phyloP scores from a whole-genome alignment of 73 alveolate genomes.

The Paramecium biaurelia region DNA sequence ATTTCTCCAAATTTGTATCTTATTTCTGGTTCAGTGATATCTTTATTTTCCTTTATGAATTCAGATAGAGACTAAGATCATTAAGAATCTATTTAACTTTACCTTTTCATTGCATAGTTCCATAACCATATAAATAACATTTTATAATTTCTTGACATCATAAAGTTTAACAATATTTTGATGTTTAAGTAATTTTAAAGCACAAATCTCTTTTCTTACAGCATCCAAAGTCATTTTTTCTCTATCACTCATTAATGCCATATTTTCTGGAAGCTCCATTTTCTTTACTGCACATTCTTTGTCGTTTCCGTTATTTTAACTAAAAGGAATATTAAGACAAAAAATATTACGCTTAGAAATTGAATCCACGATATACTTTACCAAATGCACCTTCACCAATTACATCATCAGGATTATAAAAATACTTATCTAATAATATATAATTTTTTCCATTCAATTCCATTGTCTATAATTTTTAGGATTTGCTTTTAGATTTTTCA shows the following conservation, averaged over 20 bases:
- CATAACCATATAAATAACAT: conserved; percentile 42
- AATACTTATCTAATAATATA: neutral
- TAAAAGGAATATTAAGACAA: neutral
- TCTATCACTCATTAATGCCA: conserved; percentile 40
- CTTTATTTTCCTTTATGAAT: neutral
- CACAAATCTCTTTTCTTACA: conserved; percentile 52
- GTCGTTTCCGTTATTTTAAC: neutral
- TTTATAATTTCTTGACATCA: conserved; percentile 43
- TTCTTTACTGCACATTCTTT: conserved; percentile 16
- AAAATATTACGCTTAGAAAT: neutral
- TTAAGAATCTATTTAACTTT: neutral
- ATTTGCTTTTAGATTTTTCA: neutral
- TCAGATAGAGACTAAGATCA: neutral
- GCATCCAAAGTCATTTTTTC: conserved; percentile 58
- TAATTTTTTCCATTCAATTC: neutral
- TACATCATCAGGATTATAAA: conserved; percentile 28
- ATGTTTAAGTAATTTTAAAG: conserved; percentile 47
- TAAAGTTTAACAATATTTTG: conserved; percentile 48
- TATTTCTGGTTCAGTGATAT: conserved; percentile 50
- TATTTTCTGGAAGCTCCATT: conserved; percentile 17
- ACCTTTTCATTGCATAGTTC: conserved; percentile 64
- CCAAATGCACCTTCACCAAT: conserved; percentile 46
- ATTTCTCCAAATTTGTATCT: conserved; percentile 42
- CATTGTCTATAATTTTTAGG: neutral
- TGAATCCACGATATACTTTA: neutral